phyloP scores from a whole-genome alignment of 1,284 basidiomycete genomes.

The Tylopilus sp. region DNA sequence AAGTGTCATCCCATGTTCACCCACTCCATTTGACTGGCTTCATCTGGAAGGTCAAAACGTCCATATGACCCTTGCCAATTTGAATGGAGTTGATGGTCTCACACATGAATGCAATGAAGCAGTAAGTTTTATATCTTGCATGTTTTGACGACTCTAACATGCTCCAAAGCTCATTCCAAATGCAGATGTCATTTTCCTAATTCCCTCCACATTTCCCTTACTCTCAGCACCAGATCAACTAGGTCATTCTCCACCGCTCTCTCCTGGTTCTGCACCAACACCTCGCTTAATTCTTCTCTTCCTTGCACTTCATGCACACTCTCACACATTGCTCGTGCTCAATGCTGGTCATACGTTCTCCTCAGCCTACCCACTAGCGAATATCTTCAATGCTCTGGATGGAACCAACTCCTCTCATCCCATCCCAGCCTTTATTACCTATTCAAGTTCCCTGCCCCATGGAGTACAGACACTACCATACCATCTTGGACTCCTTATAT shows the following conservation, averaged over 20 bases:
- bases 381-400: slow-evolving; percentile 85
- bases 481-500: too few relatives aligned
- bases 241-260: slow-evolving; percentile 55
- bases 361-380: slow-evolving; percentile 85
- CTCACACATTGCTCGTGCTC: slow-evolving; percentile 81
- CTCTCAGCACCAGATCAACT: slow-evolving; percentile 3
- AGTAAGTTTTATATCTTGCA: slow-evolving; percentile 52
- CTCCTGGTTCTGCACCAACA: slow-evolving; percentile 60
- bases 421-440: slow-evolving; percentile 10
- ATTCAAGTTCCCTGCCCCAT: background rate
- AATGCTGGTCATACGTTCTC: slow-evolving; percentile 79
- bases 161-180: slow-evolving; percentile 74
- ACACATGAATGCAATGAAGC: slow-evolving; percentile 83
- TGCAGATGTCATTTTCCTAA: slow-evolving; percentile 78
- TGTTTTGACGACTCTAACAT: slow-evolving; percentile 32
- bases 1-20: slow-evolving; percentile 61
- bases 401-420: slow-evolving; percentile 54
- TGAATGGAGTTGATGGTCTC: slow-evolving; percentile 79
- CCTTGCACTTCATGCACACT: slow-evolving; percentile 69
- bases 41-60: slow-evolving; percentile 83
- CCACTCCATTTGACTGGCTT: slow-evolving; percentile 85
- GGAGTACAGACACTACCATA: slow-evolving; percentile 8
- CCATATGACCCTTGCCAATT: slow-evolving; percentile 80
- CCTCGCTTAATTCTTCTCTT: slow-evolving; percentile 83
- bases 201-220: slow-evolving; percentile 37